These are phyloP conservation scores for Sclerospora graminicola DNA, from an alignment of 352 stramenopile genomes.

Conservation along the genomic window DNA sequence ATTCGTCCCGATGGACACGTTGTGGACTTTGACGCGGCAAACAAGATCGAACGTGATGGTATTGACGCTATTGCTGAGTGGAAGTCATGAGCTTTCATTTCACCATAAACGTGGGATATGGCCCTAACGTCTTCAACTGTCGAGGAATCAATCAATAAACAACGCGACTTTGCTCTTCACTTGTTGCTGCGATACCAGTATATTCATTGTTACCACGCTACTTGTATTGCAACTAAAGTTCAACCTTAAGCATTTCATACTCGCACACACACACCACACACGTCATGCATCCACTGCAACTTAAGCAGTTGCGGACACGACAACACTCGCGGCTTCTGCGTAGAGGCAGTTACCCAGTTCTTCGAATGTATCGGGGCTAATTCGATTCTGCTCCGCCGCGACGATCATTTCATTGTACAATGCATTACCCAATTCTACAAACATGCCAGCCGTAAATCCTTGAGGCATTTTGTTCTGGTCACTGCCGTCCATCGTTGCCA, in stretches of 20 bases:
- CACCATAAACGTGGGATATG: too few relatives aligned
- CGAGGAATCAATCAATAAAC: background rate
- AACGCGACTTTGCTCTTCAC: background rate
- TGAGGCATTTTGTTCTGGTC: slow-evolving; percentile 34
- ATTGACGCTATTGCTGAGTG: slow-evolving; percentile 33
- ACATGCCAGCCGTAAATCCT: slow-evolving; percentile 66
- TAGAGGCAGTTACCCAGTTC: slow-evolving; percentile 45
- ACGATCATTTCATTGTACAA: slow-evolving; percentile 60
- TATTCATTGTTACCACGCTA: too few relatives aligned
- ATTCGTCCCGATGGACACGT: slow-evolving; percentile 48
- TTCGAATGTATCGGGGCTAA: slow-evolving; percentile 40
- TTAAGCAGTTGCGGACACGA: slow-evolving; percentile 34
- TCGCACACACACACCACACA: background rate
- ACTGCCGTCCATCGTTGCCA: slow-evolving; percentile 17
- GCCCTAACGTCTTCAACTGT: too few relatives aligned
- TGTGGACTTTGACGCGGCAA: slow-evolving; percentile 51
- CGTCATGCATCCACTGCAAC: background rate
- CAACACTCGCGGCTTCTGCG: slow-evolving; percentile 29
- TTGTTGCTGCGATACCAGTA: too few relatives aligned
- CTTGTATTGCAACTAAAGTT: too few relatives aligned
- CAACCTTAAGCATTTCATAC: background rate
- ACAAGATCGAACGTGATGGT: slow-evolving; percentile 49
- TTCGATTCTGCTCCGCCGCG: slow-evolving; percentile 29
- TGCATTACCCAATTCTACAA: slow-evolving; percentile 49
- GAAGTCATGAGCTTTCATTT: slow-evolving; percentile 16